Conservation (phyloP, 768 basidiomycete species). For the Mycena indigotica region DNA sequence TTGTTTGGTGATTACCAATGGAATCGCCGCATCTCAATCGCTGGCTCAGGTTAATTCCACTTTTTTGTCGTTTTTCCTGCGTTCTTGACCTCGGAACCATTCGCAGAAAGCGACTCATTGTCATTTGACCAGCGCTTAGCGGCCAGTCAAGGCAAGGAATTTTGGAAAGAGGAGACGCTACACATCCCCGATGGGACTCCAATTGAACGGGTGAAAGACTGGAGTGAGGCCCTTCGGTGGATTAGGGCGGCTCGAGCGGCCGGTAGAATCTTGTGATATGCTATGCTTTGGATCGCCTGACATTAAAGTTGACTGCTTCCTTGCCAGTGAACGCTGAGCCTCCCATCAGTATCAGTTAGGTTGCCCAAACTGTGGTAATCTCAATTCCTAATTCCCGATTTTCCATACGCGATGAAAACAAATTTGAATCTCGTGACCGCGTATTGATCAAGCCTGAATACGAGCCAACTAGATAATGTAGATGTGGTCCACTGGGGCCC, state of each 20-base stretch:
- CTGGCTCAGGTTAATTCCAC: conserved; percentile 39
- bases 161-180: conserved; percentile 59
- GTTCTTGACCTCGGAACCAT: neutral
- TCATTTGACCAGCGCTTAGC: conserved; percentile 53
- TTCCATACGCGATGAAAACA: no score
- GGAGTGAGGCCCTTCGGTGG: conserved; percentile 59
- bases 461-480: no score
- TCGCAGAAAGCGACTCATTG: conserved; percentile 45
- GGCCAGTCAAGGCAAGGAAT: conserved; percentile 49
- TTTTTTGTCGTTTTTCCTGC: neutral
- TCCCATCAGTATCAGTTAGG: no score
- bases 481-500: no score
- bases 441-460: no score
- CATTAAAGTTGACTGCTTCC: no score
- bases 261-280: conserved; percentile 23
- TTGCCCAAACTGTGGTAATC: no score
- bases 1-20: conserved; percentile 79
- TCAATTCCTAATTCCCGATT: no score
- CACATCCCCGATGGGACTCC: conserved; percentile 51
- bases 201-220: conserved; percentile 59
- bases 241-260: conserved; percentile 37
- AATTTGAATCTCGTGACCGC: no score
- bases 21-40: conserved; percentile 61
- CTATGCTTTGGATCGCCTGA: no score
- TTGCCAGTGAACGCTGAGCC: no score